A percentile compares a stretch with the other conserved stretches of the same genome.
These are phyloP conservation scores for Leptomonas seymouri DNA, from an alignment of 208 protist genomes.

Conservation along the genomic window DNA sequence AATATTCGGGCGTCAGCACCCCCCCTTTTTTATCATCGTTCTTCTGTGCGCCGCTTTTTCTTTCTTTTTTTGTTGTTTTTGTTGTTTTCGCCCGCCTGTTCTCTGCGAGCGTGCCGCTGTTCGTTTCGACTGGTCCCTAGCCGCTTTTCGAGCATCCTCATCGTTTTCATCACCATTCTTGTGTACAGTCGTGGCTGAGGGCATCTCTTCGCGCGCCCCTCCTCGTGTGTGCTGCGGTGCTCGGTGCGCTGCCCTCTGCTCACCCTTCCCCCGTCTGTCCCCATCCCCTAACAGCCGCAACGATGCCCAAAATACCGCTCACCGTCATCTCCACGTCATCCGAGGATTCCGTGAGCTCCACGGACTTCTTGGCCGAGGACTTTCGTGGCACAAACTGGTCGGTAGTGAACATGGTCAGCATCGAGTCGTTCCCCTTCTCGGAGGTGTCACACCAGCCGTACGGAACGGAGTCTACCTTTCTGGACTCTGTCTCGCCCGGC, in stretches of 20 bases:
- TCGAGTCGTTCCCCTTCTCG: conserved; percentile 49
- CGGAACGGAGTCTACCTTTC: conserved; percentile 33
- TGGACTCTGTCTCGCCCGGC: conserved; percentile 25
- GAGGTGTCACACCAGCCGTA: conserved; percentile 47
- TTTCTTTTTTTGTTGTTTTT: conserved; percentile 2
- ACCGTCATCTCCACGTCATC: conserved; percentile 21
- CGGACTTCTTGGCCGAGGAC: conserved; percentile 2
- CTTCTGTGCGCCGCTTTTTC: background rate
- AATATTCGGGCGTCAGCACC: too few species aligned
- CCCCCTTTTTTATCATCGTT: too few species aligned
- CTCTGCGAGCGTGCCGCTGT: too few species aligned
- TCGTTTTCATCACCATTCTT: too few species aligned
- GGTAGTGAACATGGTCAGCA: conserved; percentile 31
- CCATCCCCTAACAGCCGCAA: background rate
- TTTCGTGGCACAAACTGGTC: conserved; percentile 31
- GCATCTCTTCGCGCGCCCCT: too few species aligned
- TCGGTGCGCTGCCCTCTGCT: too few species aligned
- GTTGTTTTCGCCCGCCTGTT: background rate
- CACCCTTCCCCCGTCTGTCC: too few species aligned
- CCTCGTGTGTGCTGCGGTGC: too few species aligned
- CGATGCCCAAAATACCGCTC: conserved; percentile 22
- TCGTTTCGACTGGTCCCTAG: too few species aligned
- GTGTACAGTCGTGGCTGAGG: too few species aligned
- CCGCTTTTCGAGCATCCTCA: too few species aligned
- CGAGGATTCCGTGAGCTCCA: conserved; percentile 14